Conservation (phyloP, 805 yeast species). For the Candida railenensis region DNA sequence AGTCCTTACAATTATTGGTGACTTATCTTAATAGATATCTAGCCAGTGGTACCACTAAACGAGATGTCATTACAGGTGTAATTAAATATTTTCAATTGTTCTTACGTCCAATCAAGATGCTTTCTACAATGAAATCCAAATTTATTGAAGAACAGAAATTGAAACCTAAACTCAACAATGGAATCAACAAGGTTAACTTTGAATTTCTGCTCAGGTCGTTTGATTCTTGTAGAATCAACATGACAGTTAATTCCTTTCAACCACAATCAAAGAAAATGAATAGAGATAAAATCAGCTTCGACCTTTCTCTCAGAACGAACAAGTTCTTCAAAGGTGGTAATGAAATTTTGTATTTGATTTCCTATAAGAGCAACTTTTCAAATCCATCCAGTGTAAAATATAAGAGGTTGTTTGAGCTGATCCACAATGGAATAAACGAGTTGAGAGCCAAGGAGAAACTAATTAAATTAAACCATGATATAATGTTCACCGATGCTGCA, state of each 20-base stretch:
- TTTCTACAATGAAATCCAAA: conserved; percentile 15
- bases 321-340: conserved; percentile 24
- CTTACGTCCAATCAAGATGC: conserved; percentile 27
- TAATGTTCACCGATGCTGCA: neutral
- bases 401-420: conserved; percentile 34
- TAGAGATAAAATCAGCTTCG: conserved; percentile 32
- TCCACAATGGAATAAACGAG: neutral
- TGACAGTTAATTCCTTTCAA: conserved; percentile 16
- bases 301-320: conserved; percentile 26
- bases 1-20: conserved; percentile 16
- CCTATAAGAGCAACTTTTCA: conserved; percentile 34
- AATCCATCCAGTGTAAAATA: conserved; percentile 35
- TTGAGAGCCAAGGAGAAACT: neutral
- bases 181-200: conserved; percentile 28
- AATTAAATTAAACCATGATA: conserved; percentile 4
- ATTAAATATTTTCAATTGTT: conserved; percentile 32
- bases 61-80: conserved; percentile 25
- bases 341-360: conserved; percentile 23
- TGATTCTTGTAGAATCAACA: conserved; percentile 31
- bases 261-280: conserved; percentile 28
- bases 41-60: conserved; percentile 12
- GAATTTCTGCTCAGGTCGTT: conserved; percentile 31
- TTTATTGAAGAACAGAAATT: conserved; percentile 9
- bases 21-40: conserved; percentile 24
- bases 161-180: conserved; percentile 24